These are phyloP conservation scores for Coccomyxa sp. DNA, from an alignment of 139 green algal genomes.

Conservation along the genomic window DNA sequence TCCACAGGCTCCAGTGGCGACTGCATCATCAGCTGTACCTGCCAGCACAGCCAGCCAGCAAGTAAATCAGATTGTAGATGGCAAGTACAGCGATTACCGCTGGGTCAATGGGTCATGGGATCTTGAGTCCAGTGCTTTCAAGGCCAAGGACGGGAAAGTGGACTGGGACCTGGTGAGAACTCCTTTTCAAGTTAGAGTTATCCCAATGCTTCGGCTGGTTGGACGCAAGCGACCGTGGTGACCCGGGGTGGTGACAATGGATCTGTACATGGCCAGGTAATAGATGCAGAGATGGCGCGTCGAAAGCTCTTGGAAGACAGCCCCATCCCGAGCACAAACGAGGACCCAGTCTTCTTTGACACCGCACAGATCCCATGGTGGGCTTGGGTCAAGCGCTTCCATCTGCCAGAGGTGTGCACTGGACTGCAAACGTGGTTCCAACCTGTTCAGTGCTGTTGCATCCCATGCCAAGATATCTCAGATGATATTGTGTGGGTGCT, in stretches of 20 bases:
- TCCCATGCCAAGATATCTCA: neutral
- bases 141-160: slow-evolving; percentile 33
- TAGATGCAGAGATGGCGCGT: slow-evolving; percentile 88
- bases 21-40: neutral
- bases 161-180: slow-evolving; percentile 60
- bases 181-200: neutral
- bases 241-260: neutral
- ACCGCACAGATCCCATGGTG: slow-evolving; percentile 90
- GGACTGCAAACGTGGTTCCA: neutral
- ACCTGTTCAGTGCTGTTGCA: neutral
- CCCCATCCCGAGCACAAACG: slow-evolving; percentile 75
- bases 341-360: slow-evolving; percentile 90
- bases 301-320: slow-evolving; percentile 79
- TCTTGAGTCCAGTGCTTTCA: slow-evolving; percentile 48
- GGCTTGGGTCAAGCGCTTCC: slow-evolving; percentile 91
- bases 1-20: neutral
- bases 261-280: slow-evolving; percentile 49
- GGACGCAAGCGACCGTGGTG: neutral
- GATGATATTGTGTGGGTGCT: too few species aligned
- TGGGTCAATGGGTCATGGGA: slow-evolving; percentile 80
- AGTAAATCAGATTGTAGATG: slow-evolving; percentile 58
- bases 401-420: slow-evolving; percentile 80
- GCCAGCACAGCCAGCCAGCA: neutral
- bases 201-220: neutral
- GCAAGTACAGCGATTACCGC: slow-evolving; percentile 76